Base-by-base conservation (phyloP, 768 basidiomycete genomes). In the Mycena galericulata region DNA sequence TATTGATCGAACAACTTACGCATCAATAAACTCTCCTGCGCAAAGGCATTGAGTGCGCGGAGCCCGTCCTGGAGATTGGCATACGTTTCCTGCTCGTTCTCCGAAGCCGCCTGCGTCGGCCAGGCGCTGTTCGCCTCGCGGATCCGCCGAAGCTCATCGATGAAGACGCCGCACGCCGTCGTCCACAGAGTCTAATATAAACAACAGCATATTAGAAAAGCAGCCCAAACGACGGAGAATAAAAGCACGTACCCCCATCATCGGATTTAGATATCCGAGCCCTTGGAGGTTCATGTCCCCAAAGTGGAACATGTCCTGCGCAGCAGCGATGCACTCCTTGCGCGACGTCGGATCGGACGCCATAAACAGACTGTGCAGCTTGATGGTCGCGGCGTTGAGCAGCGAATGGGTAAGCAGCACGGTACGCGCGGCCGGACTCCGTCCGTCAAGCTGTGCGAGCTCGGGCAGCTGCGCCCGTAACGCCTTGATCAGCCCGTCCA, bases 331-430 rank as follows among this genome's bases (percentile, higher is more conserved):
- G 67, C 85, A 86, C 40, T 76, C 79, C 61, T 83, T 79, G 61
- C 82, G 81, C 26, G 85, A 86, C 20, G 76, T 70, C 26, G 82
- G 68, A 64, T 83, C 79, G 7, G 80, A 74, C 64, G 84, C 83
- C 10, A 82, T 79, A 71, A 87, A 87, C 10, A 82, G 80, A 64
- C 80, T 80, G 54, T 88, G 86, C 26, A 89, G 82, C 73, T 86
- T 86, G 72, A 88, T 87, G 4, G 80, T 81, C 36, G 88, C 86
- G 1, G 83, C 82, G 34, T 86, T 80, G 20, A 83, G 79, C 22
- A 89, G 77, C 27, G 85, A 82, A 71, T 87, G 87, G 3, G 82
- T 84, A 34, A 88, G 75, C 27, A 86, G 67, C 22, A 83, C 63
- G 27, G 77, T 79, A n/a, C 85, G 79, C 4, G 80, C 74, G 18